Percentiles rank a stretch among this genome's conserved stretches.
Conservation (phyloP, 2,329 filamentous ascomycete species). For the Cladosporium sp. region DNA sequence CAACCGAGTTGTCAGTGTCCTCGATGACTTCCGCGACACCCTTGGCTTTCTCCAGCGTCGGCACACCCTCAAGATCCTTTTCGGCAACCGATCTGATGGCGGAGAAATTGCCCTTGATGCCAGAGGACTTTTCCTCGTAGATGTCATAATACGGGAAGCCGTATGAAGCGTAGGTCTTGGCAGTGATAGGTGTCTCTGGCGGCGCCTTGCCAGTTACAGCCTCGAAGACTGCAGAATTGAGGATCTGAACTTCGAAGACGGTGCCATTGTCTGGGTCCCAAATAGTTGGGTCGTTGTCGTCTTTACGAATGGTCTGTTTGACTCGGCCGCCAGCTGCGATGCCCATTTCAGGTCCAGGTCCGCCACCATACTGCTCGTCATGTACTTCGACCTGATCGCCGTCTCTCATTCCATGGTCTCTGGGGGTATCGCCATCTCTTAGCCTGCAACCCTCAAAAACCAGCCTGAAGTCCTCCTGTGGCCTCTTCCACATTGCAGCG, state of each 20-base stretch:
- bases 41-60: constrained; percentile 14
- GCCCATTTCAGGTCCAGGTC: constrained; percentile 29
- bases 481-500: too few relatives aligned
- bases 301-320: constrained; percentile 35
- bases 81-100: constrained; percentile 27
- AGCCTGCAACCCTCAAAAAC: constrained; percentile 99
- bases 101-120: constrained; percentile 27
- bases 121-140: constrained; percentile 27
- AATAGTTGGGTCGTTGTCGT: constrained; percentile 21
- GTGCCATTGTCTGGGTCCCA: constrained; percentile 32
- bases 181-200: constrained; percentile 33
- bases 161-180: constrained; percentile 30
- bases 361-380: too few relatives aligned
- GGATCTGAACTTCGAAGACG: constrained; percentile 39
- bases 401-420: constrained; percentile 91
- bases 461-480: too few relatives aligned
- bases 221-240: constrained; percentile 35
- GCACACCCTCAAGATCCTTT: constrained; percentile 19
- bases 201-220: constrained; percentile 35
- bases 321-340: constrained; percentile 41
- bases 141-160: constrained; percentile 37
- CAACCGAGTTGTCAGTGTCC: constrained; percentile 18
- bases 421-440: constrained; percentile 83
- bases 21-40: constrained; percentile 16
- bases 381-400: too few relatives aligned